Conservation (phyloP, 2,329 filamentous ascomycete genomes). For the Venturia effusa region DNA sequence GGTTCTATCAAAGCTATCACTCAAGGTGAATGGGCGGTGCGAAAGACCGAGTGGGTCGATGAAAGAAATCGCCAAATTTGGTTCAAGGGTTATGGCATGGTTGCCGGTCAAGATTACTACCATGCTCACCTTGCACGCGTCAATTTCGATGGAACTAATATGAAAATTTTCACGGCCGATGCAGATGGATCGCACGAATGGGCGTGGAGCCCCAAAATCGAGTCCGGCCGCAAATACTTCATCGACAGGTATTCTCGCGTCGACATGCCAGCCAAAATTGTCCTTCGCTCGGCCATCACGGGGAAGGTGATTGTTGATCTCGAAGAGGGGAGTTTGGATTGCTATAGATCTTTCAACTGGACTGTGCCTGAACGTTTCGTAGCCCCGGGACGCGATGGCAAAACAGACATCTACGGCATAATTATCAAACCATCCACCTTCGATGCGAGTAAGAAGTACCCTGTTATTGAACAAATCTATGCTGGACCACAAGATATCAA, state of each 20-base stretch:
- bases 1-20: conserved; percentile 26
- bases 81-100: conserved; percentile 17
- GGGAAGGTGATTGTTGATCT: conserved; percentile 16
- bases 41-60: conserved; percentile 18
- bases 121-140: conserved; percentile 20
- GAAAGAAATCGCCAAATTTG: conserved; percentile 17
- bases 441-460: conserved; percentile 19
- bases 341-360: conserved; percentile 12
- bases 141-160: conserved; percentile 19
- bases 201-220: conserved; percentile 15
- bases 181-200: conserved; percentile 18
- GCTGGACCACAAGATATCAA: conserved; percentile 19
- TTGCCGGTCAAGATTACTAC: conserved; percentile 18
- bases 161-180: conserved; percentile 18
- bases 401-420: conserved; percentile 19
- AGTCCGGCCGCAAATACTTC: conserved; percentile 3
- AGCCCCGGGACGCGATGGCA: conserved; percentile 18
- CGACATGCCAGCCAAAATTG: conserved; percentile 17
- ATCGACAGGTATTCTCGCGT: conserved; percentile 21
- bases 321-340: conserved; percentile 15
- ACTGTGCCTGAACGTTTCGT: conserved; percentile 19
- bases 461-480: conserved; percentile 21
- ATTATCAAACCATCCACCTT: conserved; percentile 18
- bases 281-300: conserved; percentile 17
- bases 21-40: conserved; percentile 27